These are phyloP conservation scores for Psilocybe sp. DNA, from an alignment of 768 basidiomycete species.

Conservation along the genomic window DNA sequence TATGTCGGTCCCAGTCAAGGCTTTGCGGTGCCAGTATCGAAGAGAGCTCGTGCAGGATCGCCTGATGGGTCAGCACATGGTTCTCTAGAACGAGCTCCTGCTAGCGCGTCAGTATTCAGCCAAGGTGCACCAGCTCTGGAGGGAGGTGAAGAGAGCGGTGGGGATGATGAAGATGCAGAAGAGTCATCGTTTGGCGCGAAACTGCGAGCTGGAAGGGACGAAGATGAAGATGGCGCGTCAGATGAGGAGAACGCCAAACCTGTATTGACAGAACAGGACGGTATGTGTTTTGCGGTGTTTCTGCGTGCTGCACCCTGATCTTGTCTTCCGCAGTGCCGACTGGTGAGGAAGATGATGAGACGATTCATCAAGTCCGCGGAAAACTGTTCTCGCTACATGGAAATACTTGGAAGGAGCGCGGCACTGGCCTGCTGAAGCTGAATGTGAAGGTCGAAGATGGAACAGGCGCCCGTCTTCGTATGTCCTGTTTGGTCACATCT, in stretches of 20 bases:
- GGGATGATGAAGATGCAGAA: constrained; percentile 45
- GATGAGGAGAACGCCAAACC: constrained; percentile 49
- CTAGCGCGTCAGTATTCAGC: background rate
- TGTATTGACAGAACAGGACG: constrained; percentile 66
- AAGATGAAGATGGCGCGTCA: constrained; percentile 46
- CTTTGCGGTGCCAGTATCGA: constrained; percentile 49
- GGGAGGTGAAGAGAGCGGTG: constrained; percentile 36
- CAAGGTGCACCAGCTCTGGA: constrained; percentile 9
- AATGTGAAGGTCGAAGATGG: constrained; percentile 67
- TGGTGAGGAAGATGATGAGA: constrained; percentile 82
- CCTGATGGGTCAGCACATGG: constrained; percentile 43
- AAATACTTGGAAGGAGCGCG: constrained; percentile 77
- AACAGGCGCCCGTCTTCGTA: constrained; percentile 67
- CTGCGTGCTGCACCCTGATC: constrained; percentile 2
- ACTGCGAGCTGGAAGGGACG: constrained; percentile 60
- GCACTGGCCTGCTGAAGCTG: constrained; percentile 66
- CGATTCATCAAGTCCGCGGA: constrained; percentile 71
- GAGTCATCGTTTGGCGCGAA: constrained; percentile 59
- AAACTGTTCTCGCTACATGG: constrained; percentile 67
- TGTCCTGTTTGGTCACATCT: constrained; percentile 16
- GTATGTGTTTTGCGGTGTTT: constrained; percentile 32
- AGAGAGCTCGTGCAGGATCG: constrained; percentile 53
- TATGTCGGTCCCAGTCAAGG: constrained; percentile 54
- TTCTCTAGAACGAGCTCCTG: constrained; percentile 39
- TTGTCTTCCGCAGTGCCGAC: constrained; percentile 50